Evolutionary conservation across 768 basidiomycete species (phyloP).

Genomic region (Mycena venus): DNA sequence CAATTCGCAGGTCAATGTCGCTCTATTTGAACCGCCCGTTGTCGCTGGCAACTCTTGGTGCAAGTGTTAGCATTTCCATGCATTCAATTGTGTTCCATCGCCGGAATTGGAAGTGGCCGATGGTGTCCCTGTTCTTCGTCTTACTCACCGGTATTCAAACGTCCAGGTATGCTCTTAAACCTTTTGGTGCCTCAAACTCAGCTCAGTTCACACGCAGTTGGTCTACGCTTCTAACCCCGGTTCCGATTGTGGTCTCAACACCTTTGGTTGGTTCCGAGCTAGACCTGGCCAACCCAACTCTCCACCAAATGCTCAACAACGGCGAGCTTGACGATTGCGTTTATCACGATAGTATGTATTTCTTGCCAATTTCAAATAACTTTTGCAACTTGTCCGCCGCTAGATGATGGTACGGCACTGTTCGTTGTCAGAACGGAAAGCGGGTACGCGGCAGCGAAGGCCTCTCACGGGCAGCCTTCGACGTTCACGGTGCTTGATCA

Average conservation of each 20-base stretch:
- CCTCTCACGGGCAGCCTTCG: not conserved
- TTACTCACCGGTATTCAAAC: slow-evolving; percentile 13
- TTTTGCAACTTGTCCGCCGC: no score
- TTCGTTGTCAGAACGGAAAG: not conserved
- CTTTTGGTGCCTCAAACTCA: no score
- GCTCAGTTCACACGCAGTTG: no score
- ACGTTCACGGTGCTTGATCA: not conserved
- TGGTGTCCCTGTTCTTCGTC: not conserved
- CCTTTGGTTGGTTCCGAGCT: not conserved
- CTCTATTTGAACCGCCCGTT: slow-evolving; percentile 9
- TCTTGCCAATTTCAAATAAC: not conserved
- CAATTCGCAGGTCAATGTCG: not conserved
- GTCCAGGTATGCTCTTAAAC: slow-evolving; percentile 1
- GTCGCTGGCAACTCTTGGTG: not conserved
- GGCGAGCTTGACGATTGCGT: not conserved
- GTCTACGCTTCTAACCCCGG: slow-evolving; percentile 2
- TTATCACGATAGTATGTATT: not conserved
- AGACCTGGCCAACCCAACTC: slow-evolving; percentile 2
- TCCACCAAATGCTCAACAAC: not conserved
- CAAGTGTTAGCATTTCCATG: no score
- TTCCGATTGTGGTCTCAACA: not conserved
- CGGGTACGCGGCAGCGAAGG: not conserved
- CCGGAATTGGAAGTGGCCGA: slow-evolving; percentile 1
- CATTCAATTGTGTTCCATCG: not conserved
- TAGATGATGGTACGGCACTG: not conserved